phyloP scores from a whole-genome alignment of 2,329 filamentous ascomycete species.

The Ophiostoma angusticollis region DNA sequence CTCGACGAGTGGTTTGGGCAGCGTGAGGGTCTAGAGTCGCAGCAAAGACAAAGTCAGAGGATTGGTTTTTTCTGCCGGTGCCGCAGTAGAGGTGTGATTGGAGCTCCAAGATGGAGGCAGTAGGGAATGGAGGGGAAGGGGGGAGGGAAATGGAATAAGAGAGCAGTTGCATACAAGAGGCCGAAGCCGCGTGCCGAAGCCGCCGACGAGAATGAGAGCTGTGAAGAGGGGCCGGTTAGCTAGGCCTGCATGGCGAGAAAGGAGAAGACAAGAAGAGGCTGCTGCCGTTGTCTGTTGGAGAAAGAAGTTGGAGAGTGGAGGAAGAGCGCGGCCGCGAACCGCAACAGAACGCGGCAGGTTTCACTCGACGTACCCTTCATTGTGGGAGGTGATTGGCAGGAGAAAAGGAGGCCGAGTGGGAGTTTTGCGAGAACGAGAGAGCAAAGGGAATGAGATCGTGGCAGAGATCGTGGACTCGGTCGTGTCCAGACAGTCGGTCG shows the following conservation, averaged over 20 bases:
- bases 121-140: not conserved
- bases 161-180: slow-evolving; percentile 58
- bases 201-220: slow-evolving; percentile 98
- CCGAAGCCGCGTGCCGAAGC: slow-evolving; percentile 94
- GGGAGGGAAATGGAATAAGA: not conserved
- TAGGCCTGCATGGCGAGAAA: too few species aligned
- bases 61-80: too few species aligned
- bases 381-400: slow-evolving; percentile 8
- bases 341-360: not conserved
- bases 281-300: not conserved
- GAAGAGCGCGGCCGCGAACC: not conserved
- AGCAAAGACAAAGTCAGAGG: too few species aligned
- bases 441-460: slow-evolving; percentile 4
- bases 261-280: not conserved
- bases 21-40: slow-evolving; percentile 70
- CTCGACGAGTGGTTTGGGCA: slow-evolving; percentile 94
- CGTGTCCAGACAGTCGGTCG: slow-evolving; percentile 1
- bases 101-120: not conserved
- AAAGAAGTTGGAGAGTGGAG: not conserved
- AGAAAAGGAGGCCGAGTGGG: slow-evolving; percentile 6
- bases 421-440: slow-evolving; percentile 11
- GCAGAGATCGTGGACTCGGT: too few species aligned
- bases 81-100: not conserved
- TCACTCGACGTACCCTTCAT: slow-evolving; percentile 29
- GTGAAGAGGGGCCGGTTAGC: slow-evolving; percentile 16